A percentile compares a stretch with the other conserved stretches of the same genome.
phyloP scores from a whole-genome alignment of 345 rosid genomes.

The Eutrema yunnanense region DNA sequence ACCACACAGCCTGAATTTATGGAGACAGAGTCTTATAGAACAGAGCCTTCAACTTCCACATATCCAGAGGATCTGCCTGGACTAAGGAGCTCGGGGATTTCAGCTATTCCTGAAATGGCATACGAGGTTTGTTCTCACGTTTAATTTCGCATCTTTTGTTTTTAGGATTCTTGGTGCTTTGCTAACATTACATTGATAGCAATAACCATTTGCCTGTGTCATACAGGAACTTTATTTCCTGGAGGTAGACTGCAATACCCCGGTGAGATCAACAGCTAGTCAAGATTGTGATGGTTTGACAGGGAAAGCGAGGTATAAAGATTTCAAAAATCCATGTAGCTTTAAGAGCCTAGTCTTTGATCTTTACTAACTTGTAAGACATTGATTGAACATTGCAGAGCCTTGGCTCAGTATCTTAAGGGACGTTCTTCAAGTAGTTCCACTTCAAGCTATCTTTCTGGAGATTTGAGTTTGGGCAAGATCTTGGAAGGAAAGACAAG shows the following conservation, averaged over 20 bases:
- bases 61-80: constrained; percentile 26
- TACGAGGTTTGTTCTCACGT: constrained; percentile 42
- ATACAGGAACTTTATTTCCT: constrained; percentile 69
- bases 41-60: constrained; percentile 50
- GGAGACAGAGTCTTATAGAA: constrained; percentile 35
- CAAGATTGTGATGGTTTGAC: constrained; percentile 49
- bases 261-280: constrained; percentile 41
- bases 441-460: constrained; percentile 26
- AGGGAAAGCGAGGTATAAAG: constrained; percentile 64
- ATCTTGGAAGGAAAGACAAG: neutral
- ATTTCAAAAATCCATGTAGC: neutral
- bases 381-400: constrained; percentile 44
- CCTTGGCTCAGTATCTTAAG: constrained; percentile 58
- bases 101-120: constrained; percentile 50
- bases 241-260: constrained; percentile 49
- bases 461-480: constrained; percentile 53
- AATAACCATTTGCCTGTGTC: neutral
- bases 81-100: constrained; percentile 37
- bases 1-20: constrained; percentile 31
- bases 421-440: constrained; percentile 40
- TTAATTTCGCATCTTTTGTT: neutral
- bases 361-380: neutral
- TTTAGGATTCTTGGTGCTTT: neutral
- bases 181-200: neutral
- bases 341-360: neutral